Evolutionary conservation across 192 early-diverging fungal species (phyloP).

Genomic region (Phlyctochytrium arcticum): DNA sequence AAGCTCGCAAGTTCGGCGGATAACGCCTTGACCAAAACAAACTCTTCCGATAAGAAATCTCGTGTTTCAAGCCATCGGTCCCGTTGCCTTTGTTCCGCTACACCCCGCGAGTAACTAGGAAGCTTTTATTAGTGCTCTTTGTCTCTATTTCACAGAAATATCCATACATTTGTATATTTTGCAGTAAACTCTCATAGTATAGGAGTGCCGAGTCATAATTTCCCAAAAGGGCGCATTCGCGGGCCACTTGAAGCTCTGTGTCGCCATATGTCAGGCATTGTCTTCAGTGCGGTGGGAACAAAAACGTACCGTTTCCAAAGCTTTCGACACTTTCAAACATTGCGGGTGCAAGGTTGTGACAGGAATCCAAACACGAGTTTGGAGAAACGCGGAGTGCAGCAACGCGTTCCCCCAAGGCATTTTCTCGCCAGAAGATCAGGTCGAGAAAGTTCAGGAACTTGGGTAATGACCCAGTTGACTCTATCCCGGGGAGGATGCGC

Average conservation of each 20-base stretch:
- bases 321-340: no score
- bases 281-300: no score
- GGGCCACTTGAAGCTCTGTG: conserved; percentile 38
- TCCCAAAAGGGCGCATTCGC: conserved; percentile 56
- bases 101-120: conserved; percentile 40
- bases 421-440: no score
- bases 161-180: conserved; percentile 38
- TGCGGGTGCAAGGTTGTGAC: no score
- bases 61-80: conserved; percentile 40
- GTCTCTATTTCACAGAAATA: not conserved
- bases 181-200: conserved; percentile 52
- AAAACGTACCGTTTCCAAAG: no score
- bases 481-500: no score
- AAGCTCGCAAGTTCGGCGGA: conserved; percentile 44
- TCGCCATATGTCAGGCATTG: no score
- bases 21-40: conserved; percentile 52
- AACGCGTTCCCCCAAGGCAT: no score
- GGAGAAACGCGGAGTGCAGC: no score
- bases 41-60: conserved; percentile 37
- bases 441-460: no score
- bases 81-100: conserved; percentile 24
- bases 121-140: not conserved
- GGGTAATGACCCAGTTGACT: no score
- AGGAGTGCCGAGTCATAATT: conserved; percentile 54
- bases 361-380: no score